Conservation (phyloP, 2,329 filamentous ascomycete species). For the Stachybotrys chlorohalonatus region DNA sequence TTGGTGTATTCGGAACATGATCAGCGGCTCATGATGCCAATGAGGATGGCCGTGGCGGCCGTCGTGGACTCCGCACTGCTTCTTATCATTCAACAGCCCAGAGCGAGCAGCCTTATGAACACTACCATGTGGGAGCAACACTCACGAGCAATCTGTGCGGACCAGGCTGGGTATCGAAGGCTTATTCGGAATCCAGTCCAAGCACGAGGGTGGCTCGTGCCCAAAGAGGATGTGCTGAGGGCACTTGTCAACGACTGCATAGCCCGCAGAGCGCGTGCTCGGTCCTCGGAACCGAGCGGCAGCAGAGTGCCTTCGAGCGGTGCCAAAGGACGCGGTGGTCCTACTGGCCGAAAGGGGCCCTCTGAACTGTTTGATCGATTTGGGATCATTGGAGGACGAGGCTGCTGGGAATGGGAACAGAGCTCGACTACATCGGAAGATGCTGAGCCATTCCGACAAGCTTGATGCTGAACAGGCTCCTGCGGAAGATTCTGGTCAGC, state of each 20-base stretch:
- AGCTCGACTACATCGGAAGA: background rate
- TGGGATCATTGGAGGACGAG: background rate
- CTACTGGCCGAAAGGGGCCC: too few relatives aligned
- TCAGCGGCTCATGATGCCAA: conserved; percentile 17
- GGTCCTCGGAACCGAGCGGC: background rate
- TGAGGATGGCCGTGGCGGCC: conserved; percentile 20
- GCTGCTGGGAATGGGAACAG: background rate
- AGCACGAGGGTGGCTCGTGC: conserved; percentile 6
- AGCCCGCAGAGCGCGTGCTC: background rate
- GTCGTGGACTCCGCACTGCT: conserved; percentile 16
- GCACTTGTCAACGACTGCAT: conserved; percentile 10
- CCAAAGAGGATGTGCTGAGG: conserved; percentile 9
- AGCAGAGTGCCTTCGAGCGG: background rate
- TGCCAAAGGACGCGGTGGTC: background rate
- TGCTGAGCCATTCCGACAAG: background rate
- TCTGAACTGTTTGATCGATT: background rate
- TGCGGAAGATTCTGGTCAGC: too few relatives aligned
- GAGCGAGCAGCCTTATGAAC: conserved; percentile 12
- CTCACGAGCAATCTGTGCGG: conserved; percentile 13
- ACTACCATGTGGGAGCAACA: conserved; percentile 13
- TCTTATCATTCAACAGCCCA: conserved; percentile 13
- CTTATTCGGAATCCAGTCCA: background rate
- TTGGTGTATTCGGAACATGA: conserved; percentile 14
- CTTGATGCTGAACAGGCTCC: background rate
- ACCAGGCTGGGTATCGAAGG: conserved; percentile 16